Evolutionary conservation across 2,329 filamentous ascomycete species (phyloP).

Genomic region (Penicillium sp.): DNA sequence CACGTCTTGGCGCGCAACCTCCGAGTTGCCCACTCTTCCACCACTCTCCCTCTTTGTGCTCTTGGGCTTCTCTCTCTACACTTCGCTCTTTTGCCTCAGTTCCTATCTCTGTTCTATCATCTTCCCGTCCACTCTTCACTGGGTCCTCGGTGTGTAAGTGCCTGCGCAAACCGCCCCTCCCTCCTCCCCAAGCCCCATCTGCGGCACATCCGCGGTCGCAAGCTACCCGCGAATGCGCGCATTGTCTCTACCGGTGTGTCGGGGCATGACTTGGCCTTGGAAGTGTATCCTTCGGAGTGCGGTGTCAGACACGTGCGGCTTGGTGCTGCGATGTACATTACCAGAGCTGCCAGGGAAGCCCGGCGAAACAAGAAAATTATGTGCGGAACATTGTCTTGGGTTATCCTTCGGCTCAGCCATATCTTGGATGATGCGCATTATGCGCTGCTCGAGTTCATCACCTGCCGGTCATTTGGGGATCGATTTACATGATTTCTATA

Average conservation of each 20-base stretch:
- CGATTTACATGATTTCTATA: background rate
- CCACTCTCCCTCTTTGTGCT: background rate
- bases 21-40: slow-evolving; percentile 14
- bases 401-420: background rate
- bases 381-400: background rate
- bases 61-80: background rate
- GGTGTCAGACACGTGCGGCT: slow-evolving; percentile 13
- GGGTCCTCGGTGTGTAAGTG: slow-evolving; percentile 16
- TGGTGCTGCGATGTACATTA: background rate
- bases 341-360: background rate
- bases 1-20: slow-evolving; percentile 23
- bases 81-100: background rate
- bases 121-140: background rate
- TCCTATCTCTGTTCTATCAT: background rate
- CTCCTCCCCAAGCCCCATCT: slow-evolving; percentile 3
- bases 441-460: background rate
- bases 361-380: slow-evolving; percentile 1
- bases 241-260: background rate
- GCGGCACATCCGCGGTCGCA: slow-evolving; percentile 4
- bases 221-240: background rate
- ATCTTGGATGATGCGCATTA: background rate
- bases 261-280: background rate
- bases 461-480: background rate
- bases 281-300: background rate
- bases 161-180: slow-evolving; percentile 12